Conservation (phyloP, 352 stramenopile genomes). For the Saprolegnia parasitica region DNA sequence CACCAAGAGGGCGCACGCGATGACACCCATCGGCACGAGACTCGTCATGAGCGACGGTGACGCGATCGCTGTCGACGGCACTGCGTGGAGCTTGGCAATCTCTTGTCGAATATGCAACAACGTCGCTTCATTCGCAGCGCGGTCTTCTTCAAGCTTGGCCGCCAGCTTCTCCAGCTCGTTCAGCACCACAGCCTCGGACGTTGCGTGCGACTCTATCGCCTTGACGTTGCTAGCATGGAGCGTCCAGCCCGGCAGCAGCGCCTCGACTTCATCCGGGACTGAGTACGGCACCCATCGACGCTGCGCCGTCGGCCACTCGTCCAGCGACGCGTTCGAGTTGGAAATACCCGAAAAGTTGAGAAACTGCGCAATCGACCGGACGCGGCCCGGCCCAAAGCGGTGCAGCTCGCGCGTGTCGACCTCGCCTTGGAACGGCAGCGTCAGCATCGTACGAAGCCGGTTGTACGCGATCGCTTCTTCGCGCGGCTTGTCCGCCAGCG, state of each 20-base stretch:
- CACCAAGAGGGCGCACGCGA: no score
- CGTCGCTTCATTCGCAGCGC: no score
- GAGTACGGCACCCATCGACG: constrained; percentile 67
- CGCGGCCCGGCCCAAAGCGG: constrained; percentile 46
- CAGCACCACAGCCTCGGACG: no score
- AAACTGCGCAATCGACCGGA: constrained; percentile 54
- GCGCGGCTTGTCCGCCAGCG: constrained; percentile 28
- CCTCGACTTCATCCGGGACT: constrained; percentile 49
- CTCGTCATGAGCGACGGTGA: no score
- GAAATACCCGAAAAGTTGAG: constrained; percentile 58
- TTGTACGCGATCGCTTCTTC: constrained; percentile 57
- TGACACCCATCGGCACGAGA: no score
- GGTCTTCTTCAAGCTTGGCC: no score
- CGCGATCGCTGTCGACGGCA: no score
- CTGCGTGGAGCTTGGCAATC: no score
- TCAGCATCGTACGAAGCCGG: constrained; percentile 52
- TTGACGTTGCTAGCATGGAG: not conserved
- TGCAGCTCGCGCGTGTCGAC: constrained; percentile 60
- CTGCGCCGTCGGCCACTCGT: constrained; percentile 56
- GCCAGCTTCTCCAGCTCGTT: no score
- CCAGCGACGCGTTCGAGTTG: constrained; percentile 47
- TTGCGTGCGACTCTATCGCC: no score
- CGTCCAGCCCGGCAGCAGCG: constrained; percentile 34
- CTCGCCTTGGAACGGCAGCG: constrained; percentile 49
- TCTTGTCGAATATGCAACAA: no score